phyloP scores from a whole-genome alignment of 805 yeast species.

The Wickerhamiella alocasiicola region DNA sequence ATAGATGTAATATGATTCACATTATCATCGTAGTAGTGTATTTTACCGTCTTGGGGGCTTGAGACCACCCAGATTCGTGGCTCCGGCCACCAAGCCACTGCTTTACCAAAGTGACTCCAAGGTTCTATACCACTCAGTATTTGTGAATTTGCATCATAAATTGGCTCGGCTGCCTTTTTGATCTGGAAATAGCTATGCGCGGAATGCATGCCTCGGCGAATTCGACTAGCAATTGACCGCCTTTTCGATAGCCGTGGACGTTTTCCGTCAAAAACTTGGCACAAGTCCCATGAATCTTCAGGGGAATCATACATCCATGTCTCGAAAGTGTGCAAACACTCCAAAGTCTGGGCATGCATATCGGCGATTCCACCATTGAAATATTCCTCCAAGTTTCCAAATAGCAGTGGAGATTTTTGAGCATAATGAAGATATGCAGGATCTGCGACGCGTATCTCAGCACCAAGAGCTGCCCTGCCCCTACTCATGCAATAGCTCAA shows the following conservation, averaged over 20 bases:
- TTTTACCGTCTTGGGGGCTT: conserved; percentile 17
- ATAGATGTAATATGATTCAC: conserved; percentile 6
- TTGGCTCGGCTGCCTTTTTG: not conserved
- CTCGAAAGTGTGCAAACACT: conserved; percentile 31
- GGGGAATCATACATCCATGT: conserved; percentile 30
- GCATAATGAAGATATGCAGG: conserved; percentile 27
- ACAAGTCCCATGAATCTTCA: conserved; percentile 27
- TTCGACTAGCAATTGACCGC: not conserved
- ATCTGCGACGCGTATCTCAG: conserved; percentile 32
- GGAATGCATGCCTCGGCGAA: conserved; percentile 1
- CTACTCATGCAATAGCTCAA: conserved; percentile 40
- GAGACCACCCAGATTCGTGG: conserved; percentile 13
- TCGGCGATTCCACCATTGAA: conserved; percentile 44
- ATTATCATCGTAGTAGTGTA: conserved; percentile 14
- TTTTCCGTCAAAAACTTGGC: conserved; percentile 27
- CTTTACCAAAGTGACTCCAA: conserved; percentile 13
- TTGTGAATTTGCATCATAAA: not conserved
- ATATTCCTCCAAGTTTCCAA: conserved; percentile 35
- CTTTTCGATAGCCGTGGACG: conserved; percentile 13
- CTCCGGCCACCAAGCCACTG: conserved; percentile 13
- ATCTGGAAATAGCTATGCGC: conserved; percentile 2
- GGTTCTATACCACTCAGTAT: not conserved
- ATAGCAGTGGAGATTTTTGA: conserved; percentile 34
- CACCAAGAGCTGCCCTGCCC: conserved; percentile 40
- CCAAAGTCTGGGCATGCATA: conserved; percentile 30